Conservation (phyloP, 176 grass and related monocot genomes). For the Juncus effusus region DNA sequence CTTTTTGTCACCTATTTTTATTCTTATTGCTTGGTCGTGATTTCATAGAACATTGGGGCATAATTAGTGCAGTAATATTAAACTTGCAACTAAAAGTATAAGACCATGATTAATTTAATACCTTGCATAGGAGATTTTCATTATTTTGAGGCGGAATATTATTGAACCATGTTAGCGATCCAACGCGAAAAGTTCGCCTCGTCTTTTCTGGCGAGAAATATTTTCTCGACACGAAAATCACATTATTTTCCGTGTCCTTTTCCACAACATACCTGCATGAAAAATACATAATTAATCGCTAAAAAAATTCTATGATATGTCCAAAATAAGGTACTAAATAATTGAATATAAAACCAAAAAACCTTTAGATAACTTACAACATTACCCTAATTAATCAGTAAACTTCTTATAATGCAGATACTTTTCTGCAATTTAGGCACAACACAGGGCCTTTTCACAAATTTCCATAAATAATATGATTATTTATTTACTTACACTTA, state of each 20-base stretch:
- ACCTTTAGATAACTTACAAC: no score
- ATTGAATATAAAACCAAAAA: no score
- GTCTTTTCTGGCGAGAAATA: constrained; percentile 90
- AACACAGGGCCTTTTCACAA: neutral
- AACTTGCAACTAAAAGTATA: no score
- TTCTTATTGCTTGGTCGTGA: no score
- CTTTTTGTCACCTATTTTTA: no score
- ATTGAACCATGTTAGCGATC: constrained; percentile 72
- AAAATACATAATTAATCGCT: neutral
- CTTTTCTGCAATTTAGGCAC: neutral
- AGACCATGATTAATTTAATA: constrained; percentile 19
- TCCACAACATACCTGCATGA: constrained; percentile 79
- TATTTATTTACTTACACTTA: no score
- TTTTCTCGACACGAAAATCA: constrained; percentile 87
- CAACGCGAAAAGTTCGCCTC: constrained; percentile 66
- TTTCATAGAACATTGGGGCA: no score
- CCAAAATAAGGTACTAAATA: no score
- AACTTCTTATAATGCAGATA: constrained; percentile 18
- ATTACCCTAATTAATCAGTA: no score
- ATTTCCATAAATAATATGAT: no score
- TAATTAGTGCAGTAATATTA: no score
- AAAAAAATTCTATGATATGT: no score
- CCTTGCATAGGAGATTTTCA: constrained; percentile 74
- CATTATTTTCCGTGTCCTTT: constrained; percentile 87
- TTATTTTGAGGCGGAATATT: constrained; percentile 38